Base-by-base conservation (phyloP, 208 protist species). In the Crithidia mellificae region DNA sequence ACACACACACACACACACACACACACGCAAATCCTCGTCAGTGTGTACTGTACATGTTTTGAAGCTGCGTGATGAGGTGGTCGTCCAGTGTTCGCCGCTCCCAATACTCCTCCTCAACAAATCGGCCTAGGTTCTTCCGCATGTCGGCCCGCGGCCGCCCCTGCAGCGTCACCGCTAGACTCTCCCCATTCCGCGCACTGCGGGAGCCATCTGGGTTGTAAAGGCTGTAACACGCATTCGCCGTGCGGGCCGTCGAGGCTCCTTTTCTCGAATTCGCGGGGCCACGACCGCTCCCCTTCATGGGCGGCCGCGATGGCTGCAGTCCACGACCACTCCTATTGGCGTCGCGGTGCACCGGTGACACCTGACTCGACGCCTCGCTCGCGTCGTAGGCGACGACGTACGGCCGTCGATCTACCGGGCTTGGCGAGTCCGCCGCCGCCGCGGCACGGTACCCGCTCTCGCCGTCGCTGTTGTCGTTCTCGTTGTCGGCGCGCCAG, bases 61-160 rank as follows among this genome's bases (percentile, higher is more conserved):
- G 63, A 0, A 81, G 67, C 63, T 66, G 62, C n/a, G 47, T 54
- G 30, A 88, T 78, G 36, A 89, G 72, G 44, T 73, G 57, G 44
- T 77, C 68, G 54, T 89, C 83, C 22, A 80, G 61, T 14, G 57
- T 59, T 25, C 51, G 47, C 17, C 75, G 72, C 38, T 74, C 73
- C 41, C 34, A 55, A 68, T 83, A 87, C 25, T 87, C 77, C 20
- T 87, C 81, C 64, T 80, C 74, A 7, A 83, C 34, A n/a, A 62
- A 56, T 29, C 74, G 69, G 49, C 78, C 81, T 24, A 87, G 36
- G 20, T 74, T 66, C 55, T 79, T 87, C 4, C 54, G 66, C 61
- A 17, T 46, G 8, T 57, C 54, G 5, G 55, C 15, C 2, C 29
- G 68, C 15, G 17, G 54, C 49, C 70, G 71, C 0, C 63, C 46